Conservation (phyloP, 1,284 basidiomycete species). For the Ceraceosorus guamensis region DNA sequence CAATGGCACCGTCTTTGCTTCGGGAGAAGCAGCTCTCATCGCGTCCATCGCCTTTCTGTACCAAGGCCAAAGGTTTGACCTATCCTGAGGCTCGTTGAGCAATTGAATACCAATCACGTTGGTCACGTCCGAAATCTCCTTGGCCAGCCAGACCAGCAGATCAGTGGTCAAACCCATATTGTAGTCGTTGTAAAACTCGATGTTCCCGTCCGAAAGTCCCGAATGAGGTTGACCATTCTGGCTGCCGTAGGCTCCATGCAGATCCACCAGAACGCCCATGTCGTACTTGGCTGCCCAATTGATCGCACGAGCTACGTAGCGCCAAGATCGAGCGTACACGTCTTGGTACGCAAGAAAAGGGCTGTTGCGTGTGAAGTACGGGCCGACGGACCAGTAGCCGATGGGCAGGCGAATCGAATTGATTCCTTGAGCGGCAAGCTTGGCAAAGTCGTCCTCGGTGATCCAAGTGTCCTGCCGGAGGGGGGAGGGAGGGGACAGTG, state of each 20-base stretch:
- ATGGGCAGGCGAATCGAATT: conserved; percentile 49
- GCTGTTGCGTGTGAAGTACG: conserved; percentile 53
- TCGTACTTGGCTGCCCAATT: conserved; percentile 61
- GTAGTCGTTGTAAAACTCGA: conserved; percentile 51
- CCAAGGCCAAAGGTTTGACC: conserved; percentile 39
- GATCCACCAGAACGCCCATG: conserved; percentile 67
- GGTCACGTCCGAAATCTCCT: conserved; percentile 58
- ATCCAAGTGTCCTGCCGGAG: conserved; percentile 59
- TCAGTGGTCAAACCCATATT: conserved; percentile 60
- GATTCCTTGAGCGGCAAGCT: conserved; percentile 44
- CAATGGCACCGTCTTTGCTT: conserved; percentile 55
- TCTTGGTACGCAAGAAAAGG: conserved; percentile 57
- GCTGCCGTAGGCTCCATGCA: conserved; percentile 67
- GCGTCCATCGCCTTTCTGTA: conserved; percentile 53
- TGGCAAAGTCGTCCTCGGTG: conserved; percentile 52
- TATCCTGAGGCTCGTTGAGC: conserved; percentile 62
- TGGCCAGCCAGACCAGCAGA: conserved; percentile 57
- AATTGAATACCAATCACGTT: conserved; percentile 69
- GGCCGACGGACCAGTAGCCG: conserved; percentile 50
- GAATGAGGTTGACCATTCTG: conserved; percentile 63
- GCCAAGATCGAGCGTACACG: conserved; percentile 63
- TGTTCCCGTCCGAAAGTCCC: conserved; percentile 61
- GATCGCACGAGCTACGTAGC: conserved; percentile 58
- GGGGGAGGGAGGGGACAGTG: not conserved
- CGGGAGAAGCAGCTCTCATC: conserved; percentile 55